phyloP scores from a whole-genome alignment of 148 eudicot species.

The Talinum fruticosum region DNA sequence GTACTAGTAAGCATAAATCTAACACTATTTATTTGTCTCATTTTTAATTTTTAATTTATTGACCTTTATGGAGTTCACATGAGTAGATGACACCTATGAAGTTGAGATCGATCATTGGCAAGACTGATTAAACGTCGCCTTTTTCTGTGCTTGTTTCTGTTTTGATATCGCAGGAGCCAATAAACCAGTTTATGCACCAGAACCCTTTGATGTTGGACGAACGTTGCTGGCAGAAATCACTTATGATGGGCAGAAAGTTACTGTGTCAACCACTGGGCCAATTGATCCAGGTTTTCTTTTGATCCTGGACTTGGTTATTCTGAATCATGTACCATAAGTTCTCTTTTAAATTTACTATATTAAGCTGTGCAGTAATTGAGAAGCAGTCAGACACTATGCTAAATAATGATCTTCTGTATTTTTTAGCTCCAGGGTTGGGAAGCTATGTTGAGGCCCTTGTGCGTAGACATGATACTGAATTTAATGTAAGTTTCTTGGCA shows the following conservation, averaged over 20 bases:
- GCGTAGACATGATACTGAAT: constrained; percentile 81
- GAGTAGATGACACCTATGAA: neutral
- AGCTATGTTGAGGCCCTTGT: constrained; percentile 98
- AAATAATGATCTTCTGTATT: neutral
- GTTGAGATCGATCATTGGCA: constrained; percentile 4
- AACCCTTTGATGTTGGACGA: constrained; percentile 88
- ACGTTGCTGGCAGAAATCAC: constrained; percentile 68
- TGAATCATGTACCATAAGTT: neutral
- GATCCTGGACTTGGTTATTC: neutral
- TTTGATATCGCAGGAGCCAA: constrained; percentile 65
- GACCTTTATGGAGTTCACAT: neutral
- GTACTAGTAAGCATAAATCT: no score
- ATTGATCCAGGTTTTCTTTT: constrained; percentile 76
- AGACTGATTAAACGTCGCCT: neutral
- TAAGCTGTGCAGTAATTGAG: neutral
- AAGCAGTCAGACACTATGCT: constrained; percentile 2
- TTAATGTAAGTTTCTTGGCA: constrained; percentile 54
- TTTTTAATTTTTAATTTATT: no score
- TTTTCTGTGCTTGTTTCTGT: neutral
- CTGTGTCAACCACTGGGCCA: constrained; percentile 69
- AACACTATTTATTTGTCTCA: neutral
- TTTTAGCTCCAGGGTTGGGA: constrained; percentile 96
- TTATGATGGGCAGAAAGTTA: constrained; percentile 38
- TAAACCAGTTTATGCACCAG: constrained; percentile 90
- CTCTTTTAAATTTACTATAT: neutral